Conservation (phyloP, 495 filamentous ascomycete genomes). For the Astrothelium macrocarpum region DNA sequence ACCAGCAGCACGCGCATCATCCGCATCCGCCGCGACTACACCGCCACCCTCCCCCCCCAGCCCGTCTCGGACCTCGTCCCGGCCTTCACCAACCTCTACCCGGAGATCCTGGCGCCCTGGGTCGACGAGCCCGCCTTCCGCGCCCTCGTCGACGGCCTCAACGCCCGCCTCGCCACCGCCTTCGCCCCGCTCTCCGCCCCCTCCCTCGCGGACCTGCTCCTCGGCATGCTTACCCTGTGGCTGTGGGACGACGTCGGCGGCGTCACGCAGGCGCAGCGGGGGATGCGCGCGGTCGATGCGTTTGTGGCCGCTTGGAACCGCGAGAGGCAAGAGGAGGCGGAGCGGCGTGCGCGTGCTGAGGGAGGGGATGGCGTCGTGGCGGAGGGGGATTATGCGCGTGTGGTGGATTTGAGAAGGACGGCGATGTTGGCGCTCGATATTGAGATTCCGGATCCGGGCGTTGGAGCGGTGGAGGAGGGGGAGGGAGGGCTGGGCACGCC, state of each 20-base stretch:
- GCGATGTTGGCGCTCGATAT: constrained; percentile 22
- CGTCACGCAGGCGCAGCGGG: constrained; percentile 13
- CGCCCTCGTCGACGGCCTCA: constrained; percentile 13
- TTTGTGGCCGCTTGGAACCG: constrained; percentile 19
- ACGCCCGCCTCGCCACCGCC: constrained; percentile 6
- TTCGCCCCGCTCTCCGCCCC: constrained; percentile 13
- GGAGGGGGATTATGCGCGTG: constrained; percentile 16
- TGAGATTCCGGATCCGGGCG: constrained; percentile 24
- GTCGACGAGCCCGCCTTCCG: constrained; percentile 54
- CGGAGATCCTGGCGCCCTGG: constrained; percentile 83
- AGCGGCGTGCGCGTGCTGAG: neutral
- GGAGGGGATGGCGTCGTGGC: neutral
- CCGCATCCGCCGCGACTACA: constrained; percentile 79
- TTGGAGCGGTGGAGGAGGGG: constrained; percentile 14
- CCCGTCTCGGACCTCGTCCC: constrained; percentile 77
- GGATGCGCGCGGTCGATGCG: too few relatives aligned
- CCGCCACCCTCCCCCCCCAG: constrained; percentile 27
- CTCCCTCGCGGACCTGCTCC: constrained; percentile 17
- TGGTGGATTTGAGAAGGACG: constrained; percentile 17
- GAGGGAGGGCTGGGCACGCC: too few relatives aligned
- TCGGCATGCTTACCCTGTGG: constrained; percentile 60
- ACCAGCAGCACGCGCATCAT: constrained; percentile 77
- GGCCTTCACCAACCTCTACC: constrained; percentile 86
- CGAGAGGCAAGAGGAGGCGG: neutral
- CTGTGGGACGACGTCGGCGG: constrained; percentile 79